Percentiles rank a stretch among this genome's conserved stretches.
These are phyloP conservation scores for Melaleuca quinquenervia DNA, from an alignment of 345 rosid species.

Conservation along the genomic window DNA sequence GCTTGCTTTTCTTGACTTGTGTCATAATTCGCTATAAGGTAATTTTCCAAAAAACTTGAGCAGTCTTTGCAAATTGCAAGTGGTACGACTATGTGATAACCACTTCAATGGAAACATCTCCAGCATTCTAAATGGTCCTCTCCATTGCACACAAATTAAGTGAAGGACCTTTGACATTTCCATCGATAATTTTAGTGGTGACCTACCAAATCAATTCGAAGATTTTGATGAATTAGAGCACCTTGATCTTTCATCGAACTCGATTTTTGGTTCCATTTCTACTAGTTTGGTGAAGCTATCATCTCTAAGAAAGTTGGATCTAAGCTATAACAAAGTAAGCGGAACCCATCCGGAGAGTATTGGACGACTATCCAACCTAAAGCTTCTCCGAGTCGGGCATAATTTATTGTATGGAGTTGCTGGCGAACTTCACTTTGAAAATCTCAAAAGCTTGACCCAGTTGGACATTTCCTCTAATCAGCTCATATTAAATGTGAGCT, in stretches of 20 bases:
- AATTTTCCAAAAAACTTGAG: neutral
- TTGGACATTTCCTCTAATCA: neutral
- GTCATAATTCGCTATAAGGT: rapidly evolving
- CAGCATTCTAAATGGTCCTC: neutral
- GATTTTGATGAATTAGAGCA: neutral
- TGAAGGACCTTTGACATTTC: neutral
- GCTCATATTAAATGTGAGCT: neutral
- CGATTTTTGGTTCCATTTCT: neutral
- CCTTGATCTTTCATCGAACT: neutral
- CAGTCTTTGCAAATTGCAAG: neutral
- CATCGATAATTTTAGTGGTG: neutral
- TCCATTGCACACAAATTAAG: neutral
- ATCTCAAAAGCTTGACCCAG: rapidly evolving
- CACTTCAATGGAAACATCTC: neutral
- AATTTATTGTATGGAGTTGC: neutral
- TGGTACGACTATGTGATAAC: neutral
- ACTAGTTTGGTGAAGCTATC: neutral
- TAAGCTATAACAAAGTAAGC: rapidly evolving
- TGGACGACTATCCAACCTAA: neutral
- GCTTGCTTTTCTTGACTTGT: neutral
- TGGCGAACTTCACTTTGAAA: neutral
- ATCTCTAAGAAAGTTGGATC: rapidly evolving
- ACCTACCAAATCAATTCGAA: neutral
- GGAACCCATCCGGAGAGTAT: neutral
- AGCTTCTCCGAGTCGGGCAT: rapidly evolving